These are phyloP conservation scores for Beauveria sp. DNA, from an alignment of 2,329 filamentous ascomycete genomes.

Conservation along the genomic window DNA sequence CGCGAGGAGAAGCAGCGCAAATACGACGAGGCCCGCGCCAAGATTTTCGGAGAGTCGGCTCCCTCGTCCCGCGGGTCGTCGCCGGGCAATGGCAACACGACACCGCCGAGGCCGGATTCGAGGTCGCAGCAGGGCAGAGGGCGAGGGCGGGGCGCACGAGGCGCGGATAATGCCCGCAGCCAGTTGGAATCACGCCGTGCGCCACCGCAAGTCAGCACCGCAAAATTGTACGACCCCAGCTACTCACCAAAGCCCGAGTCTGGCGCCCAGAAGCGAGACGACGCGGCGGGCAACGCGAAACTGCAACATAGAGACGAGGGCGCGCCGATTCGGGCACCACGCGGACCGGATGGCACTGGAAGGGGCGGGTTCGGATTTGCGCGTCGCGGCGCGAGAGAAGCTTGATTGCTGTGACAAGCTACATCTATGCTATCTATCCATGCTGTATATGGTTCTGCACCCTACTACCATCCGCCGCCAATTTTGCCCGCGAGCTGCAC, in stretches of 20 bases:
- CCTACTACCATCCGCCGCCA: conserved; percentile 78
- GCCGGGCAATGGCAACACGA: conserved; percentile 42
- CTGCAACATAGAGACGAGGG: conserved; percentile 57
- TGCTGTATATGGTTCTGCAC: conserved; percentile 18
- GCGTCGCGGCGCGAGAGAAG: conserved; percentile 49
- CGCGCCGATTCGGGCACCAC: conserved; percentile 64
- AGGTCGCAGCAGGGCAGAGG: conserved; percentile 36
- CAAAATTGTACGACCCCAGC: conserved; percentile 68
- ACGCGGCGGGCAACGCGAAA: conserved; percentile 23
- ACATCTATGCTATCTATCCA: conserved; percentile 13
- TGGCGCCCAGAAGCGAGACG: conserved; percentile 34
- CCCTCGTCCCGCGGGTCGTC: conserved; percentile 52
- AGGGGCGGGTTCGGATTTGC: conserved; percentile 73
- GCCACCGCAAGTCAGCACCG: conserved; percentile 16
- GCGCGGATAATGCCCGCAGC: conserved; percentile 25
- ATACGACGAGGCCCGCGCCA: conserved; percentile 82
- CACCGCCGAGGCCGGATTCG: conserved; percentile 44
- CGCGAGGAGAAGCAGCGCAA: conserved; percentile 83
- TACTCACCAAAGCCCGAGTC: conserved; percentile 59
- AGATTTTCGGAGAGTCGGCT: conserved; percentile 66
- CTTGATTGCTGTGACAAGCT: conserved; percentile 27
- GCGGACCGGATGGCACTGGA: conserved; percentile 70
- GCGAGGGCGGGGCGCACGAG: conserved; percentile 33
- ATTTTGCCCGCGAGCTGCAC: conserved; percentile 84
- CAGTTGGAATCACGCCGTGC: conserved; percentile 1